Percentiles rank a stretch among this genome's conserved stretches.
Conservation (phyloP, 2,329 filamentous ascomycete genomes). For the Talaromyces sp. region DNA sequence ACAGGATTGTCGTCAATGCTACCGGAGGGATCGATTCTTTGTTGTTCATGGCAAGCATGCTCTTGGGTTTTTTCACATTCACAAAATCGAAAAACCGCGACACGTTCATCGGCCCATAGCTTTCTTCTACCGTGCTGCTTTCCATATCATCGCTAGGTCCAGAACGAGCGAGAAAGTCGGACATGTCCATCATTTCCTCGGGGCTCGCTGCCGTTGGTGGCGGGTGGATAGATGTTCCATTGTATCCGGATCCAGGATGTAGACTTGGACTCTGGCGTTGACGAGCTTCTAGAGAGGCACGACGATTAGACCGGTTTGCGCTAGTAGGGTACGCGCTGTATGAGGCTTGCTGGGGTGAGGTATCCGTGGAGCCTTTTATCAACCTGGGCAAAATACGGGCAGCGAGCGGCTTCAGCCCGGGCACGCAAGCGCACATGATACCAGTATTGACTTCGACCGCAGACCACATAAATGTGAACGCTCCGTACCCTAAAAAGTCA, state of each 20-base stretch:
- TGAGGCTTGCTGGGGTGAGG: slow-evolving; percentile 14
- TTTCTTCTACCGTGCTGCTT: slow-evolving; percentile 32
- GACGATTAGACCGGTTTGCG: background rate
- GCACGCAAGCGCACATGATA: slow-evolving; percentile 88
- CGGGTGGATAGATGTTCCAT: slow-evolving; percentile 2
- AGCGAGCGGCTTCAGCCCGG: slow-evolving; percentile 81
- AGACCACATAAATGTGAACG: slow-evolving; percentile 88
- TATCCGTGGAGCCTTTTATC: slow-evolving; percentile 46
- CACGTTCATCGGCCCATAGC: slow-evolving; percentile 31
- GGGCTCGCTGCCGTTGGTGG: slow-evolving; percentile 9
- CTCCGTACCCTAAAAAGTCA: slow-evolving; percentile 66
- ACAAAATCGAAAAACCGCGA: slow-evolving; percentile 61
- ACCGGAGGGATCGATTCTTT: slow-evolving; percentile 55
- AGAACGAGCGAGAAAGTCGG: slow-evolving; percentile 52
- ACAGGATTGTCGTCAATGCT: slow-evolving; percentile 69
- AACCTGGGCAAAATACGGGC: slow-evolving; percentile 56
- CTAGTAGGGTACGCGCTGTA: background rate
- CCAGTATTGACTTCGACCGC: slow-evolving; percentile 87
- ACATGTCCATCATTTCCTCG: slow-evolving; percentile 29
- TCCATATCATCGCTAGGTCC: slow-evolving; percentile 33
- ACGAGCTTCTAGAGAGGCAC: background rate
- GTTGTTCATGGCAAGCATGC: slow-evolving; percentile 55
- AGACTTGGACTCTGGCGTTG: background rate
- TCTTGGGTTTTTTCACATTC: slow-evolving; percentile 53
- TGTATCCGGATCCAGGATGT: slow-evolving; percentile 9